Base-by-base conservation (phyloP, 495 filamentous ascomycete species). In the Penicillium fimorum region DNA sequence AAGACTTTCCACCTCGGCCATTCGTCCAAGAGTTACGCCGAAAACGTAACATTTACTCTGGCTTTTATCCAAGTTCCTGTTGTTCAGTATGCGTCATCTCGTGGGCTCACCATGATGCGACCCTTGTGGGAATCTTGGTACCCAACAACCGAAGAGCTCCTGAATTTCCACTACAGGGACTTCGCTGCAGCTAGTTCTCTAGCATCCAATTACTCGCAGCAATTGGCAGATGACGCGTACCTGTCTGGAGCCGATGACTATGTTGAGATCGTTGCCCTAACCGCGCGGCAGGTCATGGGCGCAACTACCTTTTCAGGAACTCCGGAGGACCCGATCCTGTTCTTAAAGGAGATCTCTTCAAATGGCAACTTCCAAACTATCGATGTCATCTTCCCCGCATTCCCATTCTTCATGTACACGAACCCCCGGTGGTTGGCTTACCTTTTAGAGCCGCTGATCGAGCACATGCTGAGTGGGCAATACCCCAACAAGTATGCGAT, bases 331-430 rank as follows among this genome's bases (percentile, higher is more conserved):
- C 91, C 92, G 0, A 83, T 96, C 47, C 68, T 97, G 10, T 96
- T 96, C 71, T 72, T 96, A 54, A 97, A 97, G 69, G 93, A 97
- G 70, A 97, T 97, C 53, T 95, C 90, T 2, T 94, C 90, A 3
- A 90, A 96, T 64, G 93, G 93, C 3, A 96, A 97, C 66, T 88
- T 87, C 73, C 92, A 97, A 63, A 97, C 93, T 1, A 91, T 97
- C 29, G 93, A 97, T 76, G 91, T 97, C 65, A 96, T 97, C 64
- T 97, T 96, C 79, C 93, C 93, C 0, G 80, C 91, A 1, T 96
- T 92, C 70, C 90, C 93, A 0, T 97, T 96, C 79, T 96, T 96
- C 77, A 62, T 96, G 40, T 97, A 97, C 64, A 96, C 92, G 33
- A 94, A 95, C 67, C 93, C 93, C 7, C 79, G 84, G 30, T 97